phyloP scores from a whole-genome alignment of 352 stramenopile species.

The Phytophthora cactorum region DNA sequence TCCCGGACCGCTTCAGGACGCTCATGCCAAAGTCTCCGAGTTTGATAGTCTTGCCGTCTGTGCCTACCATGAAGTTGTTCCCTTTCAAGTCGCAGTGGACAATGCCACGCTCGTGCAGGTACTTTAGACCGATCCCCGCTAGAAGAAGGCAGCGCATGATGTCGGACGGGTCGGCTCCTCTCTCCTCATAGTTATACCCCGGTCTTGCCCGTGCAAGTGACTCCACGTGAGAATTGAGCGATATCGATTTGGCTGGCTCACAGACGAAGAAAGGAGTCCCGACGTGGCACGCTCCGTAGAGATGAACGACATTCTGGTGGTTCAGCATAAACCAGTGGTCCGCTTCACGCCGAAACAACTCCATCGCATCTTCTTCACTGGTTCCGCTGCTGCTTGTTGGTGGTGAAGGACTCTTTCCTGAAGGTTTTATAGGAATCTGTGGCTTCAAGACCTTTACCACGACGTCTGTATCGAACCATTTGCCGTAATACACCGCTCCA shows the following conservation, averaged over 20 bases:
- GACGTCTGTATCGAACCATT: constrained; percentile 38
- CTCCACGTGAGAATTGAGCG: constrained; percentile 24
- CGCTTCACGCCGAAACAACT: constrained; percentile 36
- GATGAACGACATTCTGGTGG: constrained; percentile 40
- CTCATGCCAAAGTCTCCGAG: constrained; percentile 42
- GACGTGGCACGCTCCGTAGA: constrained; percentile 43
- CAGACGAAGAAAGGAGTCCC: constrained; percentile 39
- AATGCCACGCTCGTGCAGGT: constrained; percentile 37
- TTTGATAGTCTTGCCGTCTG: constrained; percentile 39
- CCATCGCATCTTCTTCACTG: constrained; percentile 22
- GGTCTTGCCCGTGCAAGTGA: constrained; percentile 15
- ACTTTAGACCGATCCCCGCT: constrained; percentile 38
- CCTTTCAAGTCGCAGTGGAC: constrained; percentile 49
- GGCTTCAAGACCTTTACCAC: constrained; percentile 38
- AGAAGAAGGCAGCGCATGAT: constrained; percentile 35
- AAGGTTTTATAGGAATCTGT: background rate
- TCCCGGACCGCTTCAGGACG: constrained; percentile 28
- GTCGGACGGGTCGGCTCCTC: constrained; percentile 21
- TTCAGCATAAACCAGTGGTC: constrained; percentile 41
- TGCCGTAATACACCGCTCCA: constrained; percentile 31
- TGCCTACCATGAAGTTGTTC: constrained; percentile 43
- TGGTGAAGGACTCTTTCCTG: constrained; percentile 6
- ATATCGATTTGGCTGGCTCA: constrained; percentile 31
- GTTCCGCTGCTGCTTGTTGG: constrained; percentile 11
- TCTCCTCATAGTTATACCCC: constrained; percentile 21